phyloP scores from a whole-genome alignment of 805 yeast genomes.

The Pichia phayaonensis region DNA sequence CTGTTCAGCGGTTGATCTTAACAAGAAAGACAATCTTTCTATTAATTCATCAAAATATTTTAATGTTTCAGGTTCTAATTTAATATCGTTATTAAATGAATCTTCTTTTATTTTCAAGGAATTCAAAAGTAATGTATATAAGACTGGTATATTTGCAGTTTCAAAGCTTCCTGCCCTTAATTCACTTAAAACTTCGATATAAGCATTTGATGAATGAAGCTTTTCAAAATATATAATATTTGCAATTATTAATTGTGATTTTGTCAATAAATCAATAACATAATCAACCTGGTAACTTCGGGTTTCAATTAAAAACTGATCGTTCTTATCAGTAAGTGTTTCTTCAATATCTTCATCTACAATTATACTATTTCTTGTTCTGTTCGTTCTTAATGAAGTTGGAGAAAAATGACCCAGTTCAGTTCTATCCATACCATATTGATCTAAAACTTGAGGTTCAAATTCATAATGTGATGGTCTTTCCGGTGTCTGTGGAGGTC shows the following conservation, averaged over 20 bases:
- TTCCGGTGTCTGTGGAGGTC: constrained; percentile 3
- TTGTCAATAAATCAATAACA: constrained; percentile 8
- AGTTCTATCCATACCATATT: constrained; percentile 11
- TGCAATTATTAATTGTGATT: constrained; percentile 9
- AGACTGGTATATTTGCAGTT: constrained; percentile 12
- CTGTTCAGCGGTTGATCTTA: constrained; percentile 2
- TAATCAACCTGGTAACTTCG: constrained; percentile 14
- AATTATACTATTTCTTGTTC: not conserved
- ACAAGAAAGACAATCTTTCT: not conserved
- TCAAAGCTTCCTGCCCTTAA: constrained; percentile 14
- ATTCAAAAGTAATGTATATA: constrained; percentile 16
- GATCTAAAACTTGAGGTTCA: not conserved
- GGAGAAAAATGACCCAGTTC: constrained; percentile 6
- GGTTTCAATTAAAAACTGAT: constrained; percentile 8
- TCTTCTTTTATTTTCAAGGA: constrained; percentile 8
- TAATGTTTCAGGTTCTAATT: not conserved
- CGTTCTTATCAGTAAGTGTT: not conserved
- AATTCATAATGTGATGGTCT: not conserved
- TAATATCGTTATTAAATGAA: not conserved
- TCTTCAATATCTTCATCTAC: not conserved
- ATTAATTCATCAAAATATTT: not conserved
- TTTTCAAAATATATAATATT: constrained; percentile 15
- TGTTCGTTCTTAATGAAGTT: not conserved
- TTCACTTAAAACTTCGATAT: constrained; percentile 20
- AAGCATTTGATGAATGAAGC: constrained; percentile 15